Percentiles rank a stretch among this genome's conserved stretches.
phyloP scores from a whole-genome alignment of 306 rosid species.

The Corylus heterophylla region DNA sequence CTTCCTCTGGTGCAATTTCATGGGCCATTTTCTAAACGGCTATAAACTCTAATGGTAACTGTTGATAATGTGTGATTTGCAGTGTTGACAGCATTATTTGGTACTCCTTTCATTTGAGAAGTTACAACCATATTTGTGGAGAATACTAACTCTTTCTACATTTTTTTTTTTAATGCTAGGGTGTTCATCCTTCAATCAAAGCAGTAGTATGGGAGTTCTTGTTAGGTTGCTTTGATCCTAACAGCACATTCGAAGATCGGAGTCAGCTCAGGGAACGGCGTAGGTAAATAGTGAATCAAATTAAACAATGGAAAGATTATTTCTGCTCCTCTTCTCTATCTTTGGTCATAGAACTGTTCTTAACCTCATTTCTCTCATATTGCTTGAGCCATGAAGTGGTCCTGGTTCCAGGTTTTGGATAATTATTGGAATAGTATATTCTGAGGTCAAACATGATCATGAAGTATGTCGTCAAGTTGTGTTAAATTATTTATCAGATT shows the following conservation, averaged over 20 bases:
- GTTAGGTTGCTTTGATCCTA: constrained; percentile 89
- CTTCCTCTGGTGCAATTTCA: neutral
- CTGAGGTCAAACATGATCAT: neutral
- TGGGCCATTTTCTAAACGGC: neutral
- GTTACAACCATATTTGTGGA: neutral
- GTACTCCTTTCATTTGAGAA: constrained; percentile 4
- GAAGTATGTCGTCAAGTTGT: neutral
- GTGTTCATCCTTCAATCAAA: constrained; percentile 93
- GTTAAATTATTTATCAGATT: neutral
- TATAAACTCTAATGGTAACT: constrained; percentile 20
- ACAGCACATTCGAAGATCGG: constrained; percentile 79
- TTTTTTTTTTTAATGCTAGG: constrained; percentile 50
- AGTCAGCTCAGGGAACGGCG: constrained; percentile 61
- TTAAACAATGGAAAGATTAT: neutral
- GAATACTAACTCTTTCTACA: constrained; percentile 19
- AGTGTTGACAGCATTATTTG: neutral
- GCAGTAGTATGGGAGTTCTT: constrained; percentile 95
- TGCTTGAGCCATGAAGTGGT: neutral
- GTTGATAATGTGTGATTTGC: constrained; percentile 12
- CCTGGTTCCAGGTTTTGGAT: constrained; percentile 21
- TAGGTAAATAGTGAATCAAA: constrained; percentile 49
- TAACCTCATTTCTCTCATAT: neutral
- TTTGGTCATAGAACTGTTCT: neutral
- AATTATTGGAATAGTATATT: neutral
- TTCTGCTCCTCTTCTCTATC: constrained; percentile 7